These are phyloP conservation scores for Neurospora discreta DNA, from an alignment of 495 filamentous ascomycete species.

Conservation along the genomic window DNA sequence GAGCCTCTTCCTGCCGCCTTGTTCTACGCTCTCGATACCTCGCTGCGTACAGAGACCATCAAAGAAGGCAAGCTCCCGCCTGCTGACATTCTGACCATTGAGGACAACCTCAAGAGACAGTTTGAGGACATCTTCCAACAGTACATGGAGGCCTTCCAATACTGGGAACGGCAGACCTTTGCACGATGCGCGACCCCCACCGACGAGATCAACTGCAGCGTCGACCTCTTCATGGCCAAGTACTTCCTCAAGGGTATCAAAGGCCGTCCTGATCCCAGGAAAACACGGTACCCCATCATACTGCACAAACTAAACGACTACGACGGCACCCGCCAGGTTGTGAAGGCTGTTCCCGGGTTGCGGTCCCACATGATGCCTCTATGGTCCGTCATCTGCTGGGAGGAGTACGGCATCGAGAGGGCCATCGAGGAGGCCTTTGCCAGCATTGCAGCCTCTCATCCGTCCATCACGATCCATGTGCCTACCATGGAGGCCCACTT, in stretches of 20 bases:
- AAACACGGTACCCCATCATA: background rate
- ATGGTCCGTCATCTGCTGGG: background rate
- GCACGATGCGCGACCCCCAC: background rate
- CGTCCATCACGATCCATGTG: background rate
- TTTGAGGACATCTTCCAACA: background rate
- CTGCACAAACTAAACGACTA: background rate
- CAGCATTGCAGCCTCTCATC: background rate
- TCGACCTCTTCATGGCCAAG: background rate
- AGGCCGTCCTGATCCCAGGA: background rate
- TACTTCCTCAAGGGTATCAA: background rate
- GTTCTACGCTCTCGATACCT: background rate
- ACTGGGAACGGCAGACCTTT: background rate
- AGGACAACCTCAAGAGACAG: background rate
- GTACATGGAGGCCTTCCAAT: background rate
- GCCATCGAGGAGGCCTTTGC: background rate
- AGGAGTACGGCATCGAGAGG: background rate
- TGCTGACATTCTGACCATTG: background rate
- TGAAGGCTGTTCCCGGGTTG: background rate
- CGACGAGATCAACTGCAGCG: background rate
- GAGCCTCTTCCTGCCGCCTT: background rate
- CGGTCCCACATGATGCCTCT: background rate
- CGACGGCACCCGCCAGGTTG: background rate
- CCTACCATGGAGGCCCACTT: background rate
- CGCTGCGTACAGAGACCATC: background rate
- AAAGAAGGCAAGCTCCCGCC: background rate